A percentile compares a stretch with the other conserved stretches of the same genome.
phyloP scores from a whole-genome alignment of 23 red algal species.

The Gracilaria domingensis region DNA sequence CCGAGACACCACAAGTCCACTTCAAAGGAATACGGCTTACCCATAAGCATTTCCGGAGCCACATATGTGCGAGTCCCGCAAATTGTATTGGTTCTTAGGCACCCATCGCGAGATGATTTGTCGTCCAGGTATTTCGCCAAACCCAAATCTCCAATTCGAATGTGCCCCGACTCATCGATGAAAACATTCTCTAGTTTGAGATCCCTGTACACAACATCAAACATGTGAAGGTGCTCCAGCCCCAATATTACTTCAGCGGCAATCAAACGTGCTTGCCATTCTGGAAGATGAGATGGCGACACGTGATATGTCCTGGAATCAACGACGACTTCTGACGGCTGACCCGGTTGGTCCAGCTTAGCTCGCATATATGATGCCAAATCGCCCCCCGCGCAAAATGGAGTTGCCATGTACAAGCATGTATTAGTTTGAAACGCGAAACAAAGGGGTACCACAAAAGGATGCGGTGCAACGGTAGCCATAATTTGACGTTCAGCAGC shows the following conservation, averaged over 20 bases:
- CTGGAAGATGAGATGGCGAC: slow-evolving; percentile 50
- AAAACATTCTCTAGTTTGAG: slow-evolving; percentile 96
- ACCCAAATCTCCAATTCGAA: slow-evolving; percentile 89
- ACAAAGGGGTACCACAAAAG: slow-evolving; percentile 79
- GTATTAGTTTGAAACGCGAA: slow-evolving; percentile 89
- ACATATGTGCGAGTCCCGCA: slow-evolving; percentile 89
- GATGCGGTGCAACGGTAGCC: slow-evolving; percentile 64
- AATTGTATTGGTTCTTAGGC: slow-evolving; percentile 51
- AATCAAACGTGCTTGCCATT: slow-evolving; percentile 59
- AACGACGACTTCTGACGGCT: not conserved
- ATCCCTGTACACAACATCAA: slow-evolving; percentile 89
- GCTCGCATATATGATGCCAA: slow-evolving; percentile 65
- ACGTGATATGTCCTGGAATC: not conserved
- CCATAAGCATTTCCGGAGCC: slow-evolving; percentile 84
- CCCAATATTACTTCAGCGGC: slow-evolving; percentile 88
- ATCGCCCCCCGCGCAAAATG: slow-evolving; percentile 86
- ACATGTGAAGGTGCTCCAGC: slow-evolving; percentile 83
- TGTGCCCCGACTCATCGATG: slow-evolving; percentile 79
- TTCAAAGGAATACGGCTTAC: slow-evolving; percentile 71
- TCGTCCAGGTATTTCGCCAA: slow-evolving; percentile 69
- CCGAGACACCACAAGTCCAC: slow-evolving; percentile 88
- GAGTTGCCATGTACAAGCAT: slow-evolving; percentile 80
- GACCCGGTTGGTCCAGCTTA: slow-evolving; percentile 27
- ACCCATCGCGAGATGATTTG: slow-evolving; percentile 4
- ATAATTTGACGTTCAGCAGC: slow-evolving; percentile 81